A percentile compares a stretch with the other conserved stretches of the same genome.
phyloP scores from a whole-genome alignment of 1,139 yeast genomes.

The Blastobotrys buckinghamii region DNA sequence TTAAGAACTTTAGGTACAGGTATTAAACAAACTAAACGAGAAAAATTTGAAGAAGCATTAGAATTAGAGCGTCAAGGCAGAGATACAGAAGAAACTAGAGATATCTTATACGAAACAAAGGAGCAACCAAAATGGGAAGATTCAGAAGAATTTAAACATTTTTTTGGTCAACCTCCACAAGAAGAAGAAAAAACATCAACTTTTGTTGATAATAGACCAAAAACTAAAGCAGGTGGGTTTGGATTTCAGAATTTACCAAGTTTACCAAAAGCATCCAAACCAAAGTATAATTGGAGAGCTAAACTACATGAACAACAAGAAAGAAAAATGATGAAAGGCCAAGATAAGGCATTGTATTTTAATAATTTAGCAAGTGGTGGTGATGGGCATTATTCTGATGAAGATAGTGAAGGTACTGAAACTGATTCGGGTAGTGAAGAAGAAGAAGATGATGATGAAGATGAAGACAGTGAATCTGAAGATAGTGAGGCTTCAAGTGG shows the following conservation, averaged over 20 bases:
- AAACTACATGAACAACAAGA: constrained; percentile 43
- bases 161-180: background rate
- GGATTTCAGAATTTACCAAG: constrained; percentile 57
- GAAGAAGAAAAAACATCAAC: background rate
- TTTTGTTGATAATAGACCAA: constrained; percentile 57
- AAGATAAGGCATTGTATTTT: constrained; percentile 8
- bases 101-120: constrained; percentile 64
- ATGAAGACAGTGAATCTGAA: background rate
- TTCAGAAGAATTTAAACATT: constrained; percentile 25
- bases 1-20: constrained; percentile 77
- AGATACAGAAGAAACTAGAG: constrained; percentile 56
- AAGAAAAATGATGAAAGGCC: constrained; percentile 11
- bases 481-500: no score
- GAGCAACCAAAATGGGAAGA: constrained; percentile 60
- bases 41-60: constrained; percentile 69
- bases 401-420: background rate
- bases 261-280: constrained; percentile 40
- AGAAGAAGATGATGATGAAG: background rate
- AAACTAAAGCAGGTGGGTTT: constrained; percentile 32
- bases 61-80: constrained; percentile 69
- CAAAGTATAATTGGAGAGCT: constrained; percentile 54
- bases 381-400: constrained; percentile 18
- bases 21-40: constrained; percentile 55
- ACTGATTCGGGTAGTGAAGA: constrained; percentile 1
- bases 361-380: background rate